Base-by-base conservation (phyloP, 768 basidiomycete genomes). In the Piloderma croceum region DNA sequence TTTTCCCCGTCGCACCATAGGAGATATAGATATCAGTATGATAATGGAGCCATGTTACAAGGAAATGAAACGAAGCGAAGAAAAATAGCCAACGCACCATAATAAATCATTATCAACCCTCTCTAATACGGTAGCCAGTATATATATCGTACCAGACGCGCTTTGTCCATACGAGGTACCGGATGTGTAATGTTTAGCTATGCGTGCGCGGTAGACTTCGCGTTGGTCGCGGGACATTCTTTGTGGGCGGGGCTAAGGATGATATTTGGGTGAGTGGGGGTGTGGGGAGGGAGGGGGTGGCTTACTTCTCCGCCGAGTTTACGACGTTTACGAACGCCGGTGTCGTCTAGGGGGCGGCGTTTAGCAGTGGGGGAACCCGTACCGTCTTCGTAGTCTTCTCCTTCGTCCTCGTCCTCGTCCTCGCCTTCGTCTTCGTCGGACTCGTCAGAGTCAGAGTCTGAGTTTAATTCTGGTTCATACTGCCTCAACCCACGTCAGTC, bases 141-240 rank as follows among this genome's bases (percentile, higher is more conserved):
- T 71, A 59, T 94, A 98, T 37, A 97, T 76, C 21, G 84, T 85
- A 18, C 85, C 83, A 7, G 92, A 80, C 6, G 89, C 90, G 52
- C 89, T 90, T 63, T 91, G 91, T 2, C 90, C 90, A 53, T 88
- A 76, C 65, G 79, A 89, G 34, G 89, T 86, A 25, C 96, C 96
- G 13, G 77, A 69, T 46, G 71, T 69, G 54, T 96, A 97, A 63
- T 98, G 82, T 53, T 84, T 87, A 49, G 84, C 75, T 20, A 98
- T 63, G 17, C 75, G 68, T 25, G 73, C 65, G 38, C 76, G 69
- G 56, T 88, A 74, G n/a, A 62, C 61, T 6, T 76, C 71, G 34
- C 82, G 77, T 45, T 90, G 79, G 21, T 85, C 84, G 45, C 77
- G 71, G 2, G 85, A 76, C 52, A 90, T 69, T 43, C 79, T 75